Base-by-base conservation (phyloP, 2,329 filamentous ascomycete genomes). In the Hymenoscyphus repandus region DNA sequence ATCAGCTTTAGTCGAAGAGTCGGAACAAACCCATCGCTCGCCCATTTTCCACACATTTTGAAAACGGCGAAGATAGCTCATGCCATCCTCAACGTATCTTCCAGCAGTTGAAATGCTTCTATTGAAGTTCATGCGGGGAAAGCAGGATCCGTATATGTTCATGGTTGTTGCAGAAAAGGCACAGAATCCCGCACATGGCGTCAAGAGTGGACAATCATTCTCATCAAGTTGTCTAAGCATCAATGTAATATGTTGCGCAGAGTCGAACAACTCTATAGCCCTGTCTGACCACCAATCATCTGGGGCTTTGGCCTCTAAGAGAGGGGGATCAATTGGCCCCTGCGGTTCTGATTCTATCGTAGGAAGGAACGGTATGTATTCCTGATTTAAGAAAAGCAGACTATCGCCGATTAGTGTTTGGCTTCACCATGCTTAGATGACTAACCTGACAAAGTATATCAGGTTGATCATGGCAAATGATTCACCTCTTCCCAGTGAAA, bases 111-210 rank as follows among this genome's bases (percentile, higher is more conserved):
- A 4, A 27, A 27, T 7, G 22, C 22, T 27, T 27, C 22, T 4
- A 7, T 27, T 27, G 4, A 27, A 27, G 22, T 73, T 74, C 67
- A 74, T 74, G 1, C 62, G 61, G 0, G 72, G 72, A 22, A 73
- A 75, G 3, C 59, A 47, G 3, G 61, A 63, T 2, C 70, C 62
- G 50, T 74, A 74, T 0, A 71, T 53, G 22, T 72, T 73, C 44
- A 73, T 64, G 3, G 69, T 71, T 1, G 69, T 70, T 0, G 72
- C 71, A 0, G 72, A 73, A 34, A 75, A 74, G 1, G 69, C 68
- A 47, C 72, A 74, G n/a, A 74, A 73, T 0, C 71, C 72, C 0
- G 70, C 65, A 48, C 74, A 75, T 0, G 72, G 72, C 0, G 71
- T 73, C 51, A 67, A 62, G 0, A 73, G 58, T 1, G 66, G 63